These are phyloP conservation scores for Phalaenopsis aphrodite DNA, from an alignment of 106 monocot genomes.

Conservation along the genomic window DNA sequence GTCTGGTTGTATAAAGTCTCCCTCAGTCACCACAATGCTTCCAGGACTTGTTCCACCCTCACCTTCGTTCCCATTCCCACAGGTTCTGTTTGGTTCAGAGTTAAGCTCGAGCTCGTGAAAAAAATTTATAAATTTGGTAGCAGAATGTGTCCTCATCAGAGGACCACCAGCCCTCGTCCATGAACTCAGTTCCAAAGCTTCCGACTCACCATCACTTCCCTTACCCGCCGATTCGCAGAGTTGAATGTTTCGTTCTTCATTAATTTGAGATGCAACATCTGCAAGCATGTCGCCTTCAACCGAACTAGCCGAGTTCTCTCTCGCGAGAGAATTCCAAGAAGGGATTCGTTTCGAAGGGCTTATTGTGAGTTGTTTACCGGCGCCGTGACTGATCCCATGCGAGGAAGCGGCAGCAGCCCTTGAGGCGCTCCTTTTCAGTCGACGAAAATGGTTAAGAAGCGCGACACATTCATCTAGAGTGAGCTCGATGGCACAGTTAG, in stretches of 20 bases:
- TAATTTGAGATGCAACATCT: conserved; percentile 10
- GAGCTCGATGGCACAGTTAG: conserved; percentile 83
- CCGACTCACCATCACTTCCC: conserved; percentile 58
- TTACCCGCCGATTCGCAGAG: conserved; percentile 6
- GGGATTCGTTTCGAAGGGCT: conserved; percentile 53
- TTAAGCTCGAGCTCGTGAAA: conserved; percentile 32
- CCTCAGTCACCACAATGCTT: conserved; percentile 65
- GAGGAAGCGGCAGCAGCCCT: conserved; percentile 48
- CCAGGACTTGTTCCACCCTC: neutral
- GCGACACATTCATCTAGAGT: conserved; percentile 75
- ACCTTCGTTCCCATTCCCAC: conserved; percentile 7
- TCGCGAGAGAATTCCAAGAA: conserved; percentile 56
- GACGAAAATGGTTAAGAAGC: conserved; percentile 71
- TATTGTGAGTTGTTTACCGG: conserved; percentile 9
- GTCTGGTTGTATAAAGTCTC: conserved; percentile 61
- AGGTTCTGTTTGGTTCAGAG: conserved; percentile 10
- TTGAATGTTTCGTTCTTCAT: conserved; percentile 11
- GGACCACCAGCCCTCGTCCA: conserved; percentile 67
- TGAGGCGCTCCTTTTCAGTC: conserved; percentile 63
- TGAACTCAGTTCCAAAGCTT: conserved; percentile 35
- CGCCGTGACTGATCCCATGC: conserved; percentile 12
- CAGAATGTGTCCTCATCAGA: conserved; percentile 55
- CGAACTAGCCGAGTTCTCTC: conserved; percentile 56
- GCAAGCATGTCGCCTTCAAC: conserved; percentile 34
- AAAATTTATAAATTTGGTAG: conserved; percentile 44